Base-by-base conservation (phyloP, 306 rosid genomes). In the Cucurbita pepo region DNA sequence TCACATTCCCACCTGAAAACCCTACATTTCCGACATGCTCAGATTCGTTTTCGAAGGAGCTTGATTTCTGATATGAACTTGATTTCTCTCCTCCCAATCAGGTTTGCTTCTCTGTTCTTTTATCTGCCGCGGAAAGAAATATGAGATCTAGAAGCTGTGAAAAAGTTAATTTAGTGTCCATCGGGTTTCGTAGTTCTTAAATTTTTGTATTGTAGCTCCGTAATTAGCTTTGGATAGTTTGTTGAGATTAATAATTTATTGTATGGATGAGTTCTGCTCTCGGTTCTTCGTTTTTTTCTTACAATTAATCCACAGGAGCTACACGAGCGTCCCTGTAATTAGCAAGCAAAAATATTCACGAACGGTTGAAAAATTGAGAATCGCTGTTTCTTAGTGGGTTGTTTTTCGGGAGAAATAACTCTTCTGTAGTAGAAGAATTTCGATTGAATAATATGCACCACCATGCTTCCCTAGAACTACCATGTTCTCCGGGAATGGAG, bases 1-100 rank as follows among this genome's bases (percentile, higher is more conserved):
- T 65, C 41, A 40, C 3, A 67, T 37, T 59, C 4, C 58, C 75
- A n/a, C 76, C 12, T 21, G 83, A 40, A 71, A 78, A 52, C 8
- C 60, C 19, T 87, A 87, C 86, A 56, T 85, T 43, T 84, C 88
- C 0, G 88, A 89, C 22, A 86, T 88, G 96, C 91, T 89, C 66
- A 89, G 85, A 76, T 82, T 80, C 15, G 91, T 96, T 64, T 89
- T 88, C 78, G 90, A 94, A 50, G 95, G 83, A 7, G 1, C 25
- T 25, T 25, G 99, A 94, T 78, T 89, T 94, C 58, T 81, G 83
- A 64, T 87, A 81, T 75, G 97, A 89, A 81, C 85, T 91, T 40
- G 89, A 89, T 71, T 66, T 85, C 55, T 79, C 81, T 74, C 96
- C 96, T 81, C 79, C 84, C 59, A 43, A 66, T 43, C 64, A 79